Percentiles rank a stretch among this genome's conserved stretches.
Evolutionary conservation across 441 rosid genomes (phyloP).

Genomic region (Eruca vesicaria): DNA sequence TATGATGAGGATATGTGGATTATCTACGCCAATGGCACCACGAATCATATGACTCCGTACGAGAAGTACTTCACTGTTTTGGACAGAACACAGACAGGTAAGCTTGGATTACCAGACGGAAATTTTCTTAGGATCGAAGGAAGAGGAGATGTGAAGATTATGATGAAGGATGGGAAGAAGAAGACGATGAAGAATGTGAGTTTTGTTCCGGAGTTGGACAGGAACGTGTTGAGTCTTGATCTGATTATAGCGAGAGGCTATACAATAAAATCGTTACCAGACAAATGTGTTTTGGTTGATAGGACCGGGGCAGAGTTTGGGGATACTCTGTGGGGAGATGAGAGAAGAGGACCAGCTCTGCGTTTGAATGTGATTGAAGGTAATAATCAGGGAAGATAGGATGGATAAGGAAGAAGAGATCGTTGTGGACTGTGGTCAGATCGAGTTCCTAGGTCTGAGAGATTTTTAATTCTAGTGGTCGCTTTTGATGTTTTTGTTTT

Average conservation of each 20-base stretch:
- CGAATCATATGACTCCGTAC: constrained; percentile 16
- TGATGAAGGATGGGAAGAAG: constrained; percentile 1
- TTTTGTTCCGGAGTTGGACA: constrained; percentile 4
- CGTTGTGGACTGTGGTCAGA: too few species aligned
- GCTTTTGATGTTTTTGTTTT: too few species aligned
- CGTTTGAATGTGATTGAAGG: constrained; percentile 4
- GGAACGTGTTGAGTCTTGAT: constrained; percentile 16
- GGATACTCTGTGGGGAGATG: neutral
- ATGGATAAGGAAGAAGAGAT: neutral
- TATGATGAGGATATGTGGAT: constrained; percentile 17
- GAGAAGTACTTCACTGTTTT: constrained; percentile 7
- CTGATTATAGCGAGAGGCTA: constrained; percentile 8
- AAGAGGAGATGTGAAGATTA: neutral
- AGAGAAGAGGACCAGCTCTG: neutral
- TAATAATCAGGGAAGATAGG: too few species aligned
- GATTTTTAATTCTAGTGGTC: too few species aligned
- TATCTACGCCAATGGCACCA: neutral
- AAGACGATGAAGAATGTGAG: constrained; percentile 3
- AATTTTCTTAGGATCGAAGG: neutral
- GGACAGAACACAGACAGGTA: constrained; percentile 6
- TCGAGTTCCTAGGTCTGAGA: too few species aligned
- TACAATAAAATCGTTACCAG: neutral
- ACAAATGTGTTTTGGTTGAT: neutral
- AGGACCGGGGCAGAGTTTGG: neutral
- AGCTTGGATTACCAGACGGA: neutral